Conservation (phyloP, 1,284 basidiomycete genomes). For the Boletellus deceptivus region DNA sequence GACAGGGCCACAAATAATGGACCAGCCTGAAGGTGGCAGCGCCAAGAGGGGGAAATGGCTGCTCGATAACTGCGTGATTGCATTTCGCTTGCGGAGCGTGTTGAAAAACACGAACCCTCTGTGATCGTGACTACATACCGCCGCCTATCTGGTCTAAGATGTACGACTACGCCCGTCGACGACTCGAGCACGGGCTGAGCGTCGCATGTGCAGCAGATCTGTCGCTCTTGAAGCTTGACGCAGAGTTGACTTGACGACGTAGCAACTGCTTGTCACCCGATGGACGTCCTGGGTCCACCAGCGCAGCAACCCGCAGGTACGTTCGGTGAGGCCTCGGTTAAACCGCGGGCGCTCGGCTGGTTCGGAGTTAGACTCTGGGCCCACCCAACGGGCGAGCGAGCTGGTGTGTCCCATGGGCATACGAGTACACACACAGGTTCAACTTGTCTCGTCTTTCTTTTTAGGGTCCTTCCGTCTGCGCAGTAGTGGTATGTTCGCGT, state of each 20-base stretch:
- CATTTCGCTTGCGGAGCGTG: too few species aligned
- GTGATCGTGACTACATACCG: too few species aligned
- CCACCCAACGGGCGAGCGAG: constrained; percentile 2
- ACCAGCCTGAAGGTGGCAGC: not conserved
- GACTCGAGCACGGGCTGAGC: too few species aligned
- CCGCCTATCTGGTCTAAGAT: too few species aligned
- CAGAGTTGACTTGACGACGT: constrained; percentile 3
- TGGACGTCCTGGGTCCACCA: too few species aligned
- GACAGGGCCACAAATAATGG: not conserved
- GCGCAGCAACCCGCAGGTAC: not conserved
- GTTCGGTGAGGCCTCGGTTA: constrained; percentile 2
- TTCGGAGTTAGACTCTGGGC: constrained; percentile 5
- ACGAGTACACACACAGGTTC: not conserved
- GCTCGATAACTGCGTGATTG: too few species aligned
- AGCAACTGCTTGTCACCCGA: constrained; percentile 4
- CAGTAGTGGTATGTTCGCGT: too few species aligned
- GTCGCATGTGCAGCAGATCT: too few species aligned
- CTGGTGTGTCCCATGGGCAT: not conserved
- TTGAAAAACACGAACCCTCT: too few species aligned
- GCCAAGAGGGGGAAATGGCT: not conserved
- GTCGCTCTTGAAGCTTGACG: not conserved
- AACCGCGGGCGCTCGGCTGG: not conserved
- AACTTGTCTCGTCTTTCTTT: too few species aligned
- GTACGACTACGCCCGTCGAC: too few species aligned
- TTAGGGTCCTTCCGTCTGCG: too few species aligned